Percentiles rank a stretch among this genome's conserved stretches.
These are phyloP conservation scores for Scheffersomyces stipitis DNA, from an alignment of 805 yeast species.

Conservation along the genomic window DNA sequence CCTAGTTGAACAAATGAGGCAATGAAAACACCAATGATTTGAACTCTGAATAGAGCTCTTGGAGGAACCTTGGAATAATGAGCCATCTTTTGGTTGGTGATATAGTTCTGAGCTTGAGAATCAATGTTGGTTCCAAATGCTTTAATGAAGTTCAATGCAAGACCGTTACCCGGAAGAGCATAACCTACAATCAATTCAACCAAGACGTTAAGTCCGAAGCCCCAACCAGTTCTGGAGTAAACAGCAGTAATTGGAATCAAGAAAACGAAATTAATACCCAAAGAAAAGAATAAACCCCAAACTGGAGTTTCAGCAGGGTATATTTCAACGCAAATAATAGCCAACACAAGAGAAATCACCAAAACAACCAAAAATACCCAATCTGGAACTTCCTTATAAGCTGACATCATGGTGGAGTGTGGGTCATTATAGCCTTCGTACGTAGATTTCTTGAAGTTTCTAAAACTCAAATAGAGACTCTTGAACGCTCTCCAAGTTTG, in stretches of 20 bases:
- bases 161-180: constrained; percentile 55
- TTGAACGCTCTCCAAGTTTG: not conserved
- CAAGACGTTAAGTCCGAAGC: constrained; percentile 50
- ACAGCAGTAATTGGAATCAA: constrained; percentile 53
- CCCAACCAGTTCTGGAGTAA: constrained; percentile 47
- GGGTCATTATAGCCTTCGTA: constrained; percentile 22
- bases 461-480: not conserved
- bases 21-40: constrained; percentile 19
- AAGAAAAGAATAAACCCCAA: constrained; percentile 57
- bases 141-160: constrained; percentile 52
- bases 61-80: constrained; percentile 26
- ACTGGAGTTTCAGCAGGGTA: constrained; percentile 52
- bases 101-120: constrained; percentile 30
- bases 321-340: constrained; percentile 27
- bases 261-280: constrained; percentile 50
- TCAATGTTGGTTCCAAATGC: constrained; percentile 36
- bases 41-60: constrained; percentile 22
- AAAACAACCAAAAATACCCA: constrained; percentile 20
- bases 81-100: constrained; percentile 40
- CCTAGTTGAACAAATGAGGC: constrained; percentile 20
- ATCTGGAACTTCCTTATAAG: constrained; percentile 24
- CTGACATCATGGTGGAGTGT: constrained; percentile 23
- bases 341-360: constrained; percentile 17
- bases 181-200: constrained; percentile 59
- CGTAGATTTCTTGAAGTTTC: constrained; percentile 10